Conservation (phyloP, 1,284 basidiomycete species). For the Tylopilus orsonianus region DNA sequence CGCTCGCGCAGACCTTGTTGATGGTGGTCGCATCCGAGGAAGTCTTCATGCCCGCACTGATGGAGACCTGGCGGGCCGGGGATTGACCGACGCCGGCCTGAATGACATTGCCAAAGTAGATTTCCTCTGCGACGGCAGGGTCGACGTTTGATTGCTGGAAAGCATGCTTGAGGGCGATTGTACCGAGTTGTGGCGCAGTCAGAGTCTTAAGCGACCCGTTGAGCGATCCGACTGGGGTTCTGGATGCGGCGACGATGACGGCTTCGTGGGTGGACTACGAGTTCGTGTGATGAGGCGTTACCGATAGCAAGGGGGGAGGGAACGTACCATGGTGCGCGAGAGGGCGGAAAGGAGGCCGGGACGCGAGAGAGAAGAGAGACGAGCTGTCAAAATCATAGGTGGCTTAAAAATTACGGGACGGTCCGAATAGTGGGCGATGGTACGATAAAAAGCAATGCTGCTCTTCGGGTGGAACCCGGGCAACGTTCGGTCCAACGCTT, state of each 20-base stretch:
- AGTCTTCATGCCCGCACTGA: slow-evolving; percentile 79
- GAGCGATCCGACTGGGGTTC: slow-evolving; percentile 94
- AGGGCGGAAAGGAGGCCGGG: slow-evolving; percentile 37
- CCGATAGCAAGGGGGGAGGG: background rate
- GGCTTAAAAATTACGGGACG: slow-evolving; percentile 26
- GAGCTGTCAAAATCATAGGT: slow-evolving; percentile 38
- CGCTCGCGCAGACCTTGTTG: slow-evolving; percentile 98
- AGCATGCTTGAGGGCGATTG: slow-evolving; percentile 87
- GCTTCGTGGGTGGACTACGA: slow-evolving; percentile 65
- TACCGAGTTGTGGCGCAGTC: slow-evolving; percentile 90
- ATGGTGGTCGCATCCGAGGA: slow-evolving; percentile 96
- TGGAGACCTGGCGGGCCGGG: slow-evolving; percentile 92
- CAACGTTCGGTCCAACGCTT: slow-evolving; percentile 12
- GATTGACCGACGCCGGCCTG: slow-evolving; percentile 96
- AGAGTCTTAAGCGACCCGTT: slow-evolving; percentile 88
- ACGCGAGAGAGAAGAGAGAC: slow-evolving; percentile 33
- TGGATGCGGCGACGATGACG: slow-evolving; percentile 92
- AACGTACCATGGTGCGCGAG: slow-evolving; percentile 47
- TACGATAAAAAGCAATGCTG: slow-evolving; percentile 2
- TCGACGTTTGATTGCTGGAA: slow-evolving; percentile 80
- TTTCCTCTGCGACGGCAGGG: slow-evolving; percentile 85
- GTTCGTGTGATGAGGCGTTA: slow-evolving; percentile 9
- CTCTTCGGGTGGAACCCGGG: background rate
- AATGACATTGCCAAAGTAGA: slow-evolving; percentile 97
- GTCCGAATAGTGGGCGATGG: slow-evolving; percentile 4